A percentile compares a stretch with the other conserved stretches of the same genome.
These are phyloP conservation scores for Pythium dissimile DNA, from an alignment of 352 stramenopile genomes.

Conservation along the genomic window DNA sequence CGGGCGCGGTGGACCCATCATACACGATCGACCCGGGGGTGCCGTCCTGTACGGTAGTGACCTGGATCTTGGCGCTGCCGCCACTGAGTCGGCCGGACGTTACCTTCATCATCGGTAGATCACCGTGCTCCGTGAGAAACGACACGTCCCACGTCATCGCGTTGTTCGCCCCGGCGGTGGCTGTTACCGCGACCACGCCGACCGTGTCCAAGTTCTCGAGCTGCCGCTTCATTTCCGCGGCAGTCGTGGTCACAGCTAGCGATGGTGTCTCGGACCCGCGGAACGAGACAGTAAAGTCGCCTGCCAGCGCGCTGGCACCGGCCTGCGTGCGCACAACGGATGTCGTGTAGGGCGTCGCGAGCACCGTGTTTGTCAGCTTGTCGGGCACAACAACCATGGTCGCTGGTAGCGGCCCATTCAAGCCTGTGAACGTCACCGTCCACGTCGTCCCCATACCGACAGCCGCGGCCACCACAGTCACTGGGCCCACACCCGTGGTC, in stretches of 20 bases:
- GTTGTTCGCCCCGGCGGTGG: conserved; percentile 51
- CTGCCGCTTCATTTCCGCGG: conserved; percentile 71
- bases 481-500: conserved; percentile 48
- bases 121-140: conserved; percentile 92
- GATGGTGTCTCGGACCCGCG: conserved; percentile 70
- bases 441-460: conserved; percentile 51
- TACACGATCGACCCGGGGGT: conserved; percentile 91
- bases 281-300: conserved; percentile 84
- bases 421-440: conserved; percentile 63
- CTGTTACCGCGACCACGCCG: conserved; percentile 71
- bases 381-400: conserved; percentile 53
- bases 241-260: conserved; percentile 47
- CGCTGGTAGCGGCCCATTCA: conserved; percentile 37
- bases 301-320: conserved; percentile 50
- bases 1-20: conserved; percentile 82
- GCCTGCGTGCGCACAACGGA: conserved; percentile 36
- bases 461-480: conserved; percentile 37
- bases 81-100: conserved; percentile 87
- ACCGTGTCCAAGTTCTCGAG: conserved; percentile 89
- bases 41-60: conserved; percentile 80
- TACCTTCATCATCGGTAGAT: conserved; percentile 90
- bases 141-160: conserved; percentile 85
- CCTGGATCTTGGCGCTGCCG: conserved; percentile 51
- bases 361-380: conserved; percentile 51
- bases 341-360: conserved; percentile 42